Evolutionary conservation across 257 asterid species (phyloP), one percentile per base, ranked within the genome.

Genomic region (Avicennia marina): DNA sequence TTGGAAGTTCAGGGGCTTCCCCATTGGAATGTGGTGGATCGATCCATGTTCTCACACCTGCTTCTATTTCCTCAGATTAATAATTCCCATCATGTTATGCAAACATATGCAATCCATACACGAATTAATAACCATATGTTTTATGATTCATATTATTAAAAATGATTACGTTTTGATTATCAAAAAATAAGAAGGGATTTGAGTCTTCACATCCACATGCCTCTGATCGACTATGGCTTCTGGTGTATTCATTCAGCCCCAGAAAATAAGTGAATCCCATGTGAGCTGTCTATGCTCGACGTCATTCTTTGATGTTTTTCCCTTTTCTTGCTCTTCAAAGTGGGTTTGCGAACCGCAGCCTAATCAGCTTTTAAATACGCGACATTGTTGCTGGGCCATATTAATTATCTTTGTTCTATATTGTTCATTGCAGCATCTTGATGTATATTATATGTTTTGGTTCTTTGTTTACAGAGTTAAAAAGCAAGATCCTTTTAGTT

Each of bases 121-220:
- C 18, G 6, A 32, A 13, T 1, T 20, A 40, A 53, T 60, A 46
- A 33, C n/a, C 31, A 41, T 46, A 46, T 38, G 5, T 0, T 38
- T 7, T 9, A 42, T 42, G 3, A 0, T n/a, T 0, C 17, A 16
- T 25, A 11, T 48, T 25, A 67, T 40, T 43, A 40, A 51, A 36
- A 55, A 46, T 42, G 54, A 50, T 56, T 24, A 54, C 21, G 6
- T 55, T 38, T 15, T 36, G 42, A 57, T 29, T 67, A 5, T 15
- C 0, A 34, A 66, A 64, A 57, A 39, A 45, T 38, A 39, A 48
- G 2, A 56, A 62, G 57, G 38, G 56, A 34, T 67, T 17, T 78
- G 84, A 77, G 82, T 80, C 81, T 77, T 82, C 73, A 70, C 56
- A 58, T 64, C 78, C 90, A 82, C 90, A 77, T 82, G 89, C 76